Conservation (phyloP, 148 eudicot species). For the Rhododendron henanense region DNA sequence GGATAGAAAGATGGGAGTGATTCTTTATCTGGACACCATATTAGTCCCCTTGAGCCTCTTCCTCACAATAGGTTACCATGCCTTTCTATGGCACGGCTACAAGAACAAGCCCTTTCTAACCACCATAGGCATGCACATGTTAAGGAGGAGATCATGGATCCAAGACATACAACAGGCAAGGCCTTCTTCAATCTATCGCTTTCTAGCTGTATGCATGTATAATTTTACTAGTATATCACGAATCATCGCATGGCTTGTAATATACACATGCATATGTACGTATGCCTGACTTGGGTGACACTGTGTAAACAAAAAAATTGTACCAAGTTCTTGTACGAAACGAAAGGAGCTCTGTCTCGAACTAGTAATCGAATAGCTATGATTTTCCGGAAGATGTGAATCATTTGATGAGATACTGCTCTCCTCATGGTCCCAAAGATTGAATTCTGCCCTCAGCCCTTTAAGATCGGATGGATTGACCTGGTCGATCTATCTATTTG, state of each 20-base stretch:
- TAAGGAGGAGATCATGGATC: conserved; percentile 37
- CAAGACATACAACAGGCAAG: conserved; percentile 47
- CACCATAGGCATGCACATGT: conserved; percentile 34
- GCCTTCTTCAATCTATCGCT: background rate
- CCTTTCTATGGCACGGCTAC: conserved; percentile 47
- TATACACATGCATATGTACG: background rate
- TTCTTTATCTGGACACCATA: conserved; percentile 43
- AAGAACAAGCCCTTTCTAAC: conserved; percentile 42
- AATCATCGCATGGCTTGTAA: background rate
- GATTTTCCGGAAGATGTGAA: background rate
- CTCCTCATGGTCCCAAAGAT: background rate
- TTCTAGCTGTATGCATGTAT: background rate
- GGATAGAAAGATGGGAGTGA: conserved; percentile 12
- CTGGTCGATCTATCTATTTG: background rate
- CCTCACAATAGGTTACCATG: conserved; percentile 53
- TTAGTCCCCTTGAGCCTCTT: conserved; percentile 50
- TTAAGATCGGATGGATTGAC: background rate
- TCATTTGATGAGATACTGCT: background rate
- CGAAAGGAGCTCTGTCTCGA: background rate
- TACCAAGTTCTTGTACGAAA: background rate
- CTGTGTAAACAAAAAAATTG: background rate
- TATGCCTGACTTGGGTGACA: background rate
- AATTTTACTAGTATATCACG: background rate
- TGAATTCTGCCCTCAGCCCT: background rate
- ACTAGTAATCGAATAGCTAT: background rate